Percentiles rank a stretch among this genome's conserved stretches.
phyloP scores from a whole-genome alignment of 495 filamentous ascomycete species.

The Durotheca rogersii region DNA sequence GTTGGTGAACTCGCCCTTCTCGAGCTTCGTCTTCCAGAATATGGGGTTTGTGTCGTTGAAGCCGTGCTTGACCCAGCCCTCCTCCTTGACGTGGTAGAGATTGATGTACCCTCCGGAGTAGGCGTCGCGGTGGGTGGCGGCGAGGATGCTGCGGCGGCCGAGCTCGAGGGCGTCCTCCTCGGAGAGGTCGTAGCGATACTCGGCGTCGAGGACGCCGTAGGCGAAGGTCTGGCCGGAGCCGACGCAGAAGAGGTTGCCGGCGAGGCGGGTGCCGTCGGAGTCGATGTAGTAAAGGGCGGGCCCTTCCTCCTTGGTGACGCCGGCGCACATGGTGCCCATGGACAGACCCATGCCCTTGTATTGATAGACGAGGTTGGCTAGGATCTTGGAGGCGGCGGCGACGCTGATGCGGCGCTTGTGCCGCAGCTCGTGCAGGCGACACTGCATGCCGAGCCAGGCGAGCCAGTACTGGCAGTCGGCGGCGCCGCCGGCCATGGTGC shows the following conservation, averaged over 20 bases:
- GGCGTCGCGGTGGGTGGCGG: slow-evolving; percentile 96
- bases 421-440: slow-evolving; percentile 96
- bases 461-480: slow-evolving; percentile 99
- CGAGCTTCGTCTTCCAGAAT: slow-evolving; percentile 98
- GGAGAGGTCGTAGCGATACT: slow-evolving; percentile 85
- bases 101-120: slow-evolving; percentile 99
- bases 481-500: slow-evolving; percentile 98
- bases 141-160: slow-evolving; percentile 85
- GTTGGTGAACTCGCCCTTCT: slow-evolving; percentile 97
- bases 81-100: slow-evolving; percentile 96
- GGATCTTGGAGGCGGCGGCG: slow-evolving; percentile 95
- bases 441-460: slow-evolving; percentile 97
- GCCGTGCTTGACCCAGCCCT: slow-evolving; percentile 97
- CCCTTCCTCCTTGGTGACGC: slow-evolving; percentile 93
- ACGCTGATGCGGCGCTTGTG: slow-evolving; percentile 98
- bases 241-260: slow-evolving; percentile 96
- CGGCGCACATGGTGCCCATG: slow-evolving; percentile 99
- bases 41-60: slow-evolving; percentile 94
- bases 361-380: slow-evolving; percentile 93
- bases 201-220: slow-evolving; percentile 94
- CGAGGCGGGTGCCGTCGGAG: slow-evolving; percentile 88
- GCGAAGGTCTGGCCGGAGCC: slow-evolving; percentile 98
- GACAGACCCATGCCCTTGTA: slow-evolving; percentile 98
- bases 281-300: slow-evolving; percentile 99
- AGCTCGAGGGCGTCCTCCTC: slow-evolving; percentile 87